A percentile compares a stretch with the other conserved stretches of the same genome.
Evolutionary conservation across 2,329 filamentous ascomycete species (phyloP).

Genomic region (Stagonosporopsis chrysanthemi): DNA sequence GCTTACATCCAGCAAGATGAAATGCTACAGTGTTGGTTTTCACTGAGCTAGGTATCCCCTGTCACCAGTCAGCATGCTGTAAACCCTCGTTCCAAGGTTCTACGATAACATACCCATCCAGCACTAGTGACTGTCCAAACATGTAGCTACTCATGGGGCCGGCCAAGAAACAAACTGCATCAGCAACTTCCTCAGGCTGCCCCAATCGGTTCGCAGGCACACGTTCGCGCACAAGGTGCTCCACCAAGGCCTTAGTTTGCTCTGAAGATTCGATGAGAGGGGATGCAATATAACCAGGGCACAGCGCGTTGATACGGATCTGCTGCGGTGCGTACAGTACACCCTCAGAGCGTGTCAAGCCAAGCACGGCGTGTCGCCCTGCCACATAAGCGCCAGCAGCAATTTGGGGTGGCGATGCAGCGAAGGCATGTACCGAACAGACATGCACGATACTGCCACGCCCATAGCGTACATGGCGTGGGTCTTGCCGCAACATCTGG

Average conservation of each 20-base stretch:
- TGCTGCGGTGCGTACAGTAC: conserved; percentile 57
- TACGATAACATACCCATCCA: no score
- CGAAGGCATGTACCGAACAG: conserved; percentile 57
- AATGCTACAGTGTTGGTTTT: no score
- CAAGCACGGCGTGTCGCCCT: conserved; percentile 60
- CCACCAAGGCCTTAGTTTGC: conserved; percentile 14
- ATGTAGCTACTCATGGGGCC: no score
- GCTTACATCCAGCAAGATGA: no score
- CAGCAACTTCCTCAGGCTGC: conserved; percentile 20
- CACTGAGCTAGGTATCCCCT: no score
- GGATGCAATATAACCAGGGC: conserved; percentile 56
- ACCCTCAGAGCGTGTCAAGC: conserved; percentile 60
- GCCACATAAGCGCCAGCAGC: conserved; percentile 54
- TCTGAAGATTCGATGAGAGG: conserved; percentile 37
- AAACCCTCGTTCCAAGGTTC: no score
- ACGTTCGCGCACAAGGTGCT: conserved; percentile 16
- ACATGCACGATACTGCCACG: conserved; percentile 62
- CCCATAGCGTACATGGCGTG: conserved; percentile 16
- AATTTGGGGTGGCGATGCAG: conserved; percentile 42
- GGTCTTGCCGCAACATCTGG: conserved; percentile 58
- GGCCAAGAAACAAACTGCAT: conserved; percentile 19
- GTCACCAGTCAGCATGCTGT: no score
- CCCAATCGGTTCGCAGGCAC: conserved; percentile 18
- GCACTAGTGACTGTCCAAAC: no score
- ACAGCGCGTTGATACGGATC: conserved; percentile 66